Base-by-base conservation (phyloP, 2,329 filamentous ascomycete species). In the Paraphoma sp. region DNA sequence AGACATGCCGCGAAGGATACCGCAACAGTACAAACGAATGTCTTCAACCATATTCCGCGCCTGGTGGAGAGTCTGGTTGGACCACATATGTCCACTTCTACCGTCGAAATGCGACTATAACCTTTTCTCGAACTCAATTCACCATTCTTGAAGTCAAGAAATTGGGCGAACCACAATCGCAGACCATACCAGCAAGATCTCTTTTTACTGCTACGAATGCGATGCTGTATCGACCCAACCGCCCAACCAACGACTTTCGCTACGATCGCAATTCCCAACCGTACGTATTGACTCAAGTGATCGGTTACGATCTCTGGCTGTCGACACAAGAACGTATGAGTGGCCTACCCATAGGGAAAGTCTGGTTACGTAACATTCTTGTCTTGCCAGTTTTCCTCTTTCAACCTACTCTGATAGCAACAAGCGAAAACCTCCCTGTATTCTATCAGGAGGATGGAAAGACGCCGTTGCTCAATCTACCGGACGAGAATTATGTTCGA, bases 291-390 rank as follows among this genome's bases (percentile, higher is more conserved):
- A 65, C 63, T 1, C 53, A 60, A 16, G 23, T 30, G 6, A 51
- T 65, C 11, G 60, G 51, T 11, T 45, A 14, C 11, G 33, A 45
- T 14, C 56, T 65, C 2, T 65, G 53, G 55, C n/a, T 1, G 14
- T 63, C 60, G 8, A 18, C 60, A 16, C 6, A 56, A 8, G 28
- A 48, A 8, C 48, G 30, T 9, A 6, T 46, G 7, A 14, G 18
- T 14, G 50, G 54, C 5, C 28, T 53, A n/a, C 23, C 18, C 6
- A 45, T 56, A n/a, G 59, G 48, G 10, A 40, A 38, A 48, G 55
- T 60, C 33, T 65, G 56, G 57, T 30, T 65, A n/a, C 36, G 51
- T 31, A 65, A 65, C 31, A 12, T 60, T 1, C 17, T 65, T 0
- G 48, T 51, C 6, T 17, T 63, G 40, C 60, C 63, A 0, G 45